Evolutionary conservation across 441 rosid genomes (phyloP), one percentile per base, ranked within the genome.

Genomic region (Breynia disticha): DNA sequence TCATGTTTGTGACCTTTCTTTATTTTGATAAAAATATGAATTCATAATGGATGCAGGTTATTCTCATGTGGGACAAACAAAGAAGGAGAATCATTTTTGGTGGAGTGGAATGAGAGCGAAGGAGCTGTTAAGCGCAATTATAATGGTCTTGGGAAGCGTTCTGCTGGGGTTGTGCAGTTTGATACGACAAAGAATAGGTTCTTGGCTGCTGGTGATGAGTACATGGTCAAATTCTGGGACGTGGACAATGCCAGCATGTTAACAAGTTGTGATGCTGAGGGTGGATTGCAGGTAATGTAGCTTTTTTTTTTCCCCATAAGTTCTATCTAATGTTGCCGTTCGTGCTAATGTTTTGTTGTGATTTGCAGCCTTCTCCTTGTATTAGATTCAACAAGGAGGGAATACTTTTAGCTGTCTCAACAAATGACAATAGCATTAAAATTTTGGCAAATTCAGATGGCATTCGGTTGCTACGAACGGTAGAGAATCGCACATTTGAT

Each of bases 31-130:
- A 37, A 38, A 37, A 19, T 50, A 45, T 59, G 41, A 47, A 54
- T 52, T 59, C 42, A 50, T 68, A 57, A 43, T 62, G 42, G 54
- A 1, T 46, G 38, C 50, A 86, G 95, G 70, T 65, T 86, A 62
- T 86, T 86, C 74, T 86, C 90, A 13, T 86, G 90, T 49, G 90
- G 90, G 57, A 86, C 90, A 46, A 86, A 75, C 56, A 83, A 81
- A 72, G 95, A 77, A 61, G 86, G 88, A 50, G 86, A 86, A 50
- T 86, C 90, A 37, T 69, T 56, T 74, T 60, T 86, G 59, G 95
- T 86, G 74, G 95, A 86, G 54, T 86, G 95, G 95, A 83, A 86
- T 77, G 90, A 86, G 75, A 86, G 88, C 64, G 88, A 83, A 78
- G 88, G 90, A 62, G 73, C 81, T 54, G 81, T 86, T 35, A 86